Evolutionary conservation across 352 stramenopile genomes (phyloP).

Genomic region (Pythium oligandrum): DNA sequence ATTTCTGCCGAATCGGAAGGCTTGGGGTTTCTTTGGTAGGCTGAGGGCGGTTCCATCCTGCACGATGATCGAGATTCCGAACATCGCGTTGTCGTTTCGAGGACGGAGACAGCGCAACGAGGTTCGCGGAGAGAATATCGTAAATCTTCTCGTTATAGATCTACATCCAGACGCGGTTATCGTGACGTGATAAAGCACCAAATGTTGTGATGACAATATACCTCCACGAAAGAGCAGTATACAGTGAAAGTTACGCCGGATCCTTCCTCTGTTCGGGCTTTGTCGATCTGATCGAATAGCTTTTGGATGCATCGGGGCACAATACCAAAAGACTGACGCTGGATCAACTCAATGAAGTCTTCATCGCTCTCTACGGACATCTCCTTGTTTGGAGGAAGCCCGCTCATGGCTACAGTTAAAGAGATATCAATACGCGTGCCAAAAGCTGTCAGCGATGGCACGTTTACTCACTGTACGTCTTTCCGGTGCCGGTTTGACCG

Average conservation of each 20-base stretch:
- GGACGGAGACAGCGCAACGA: background rate
- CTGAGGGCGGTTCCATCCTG: conserved; percentile 49
- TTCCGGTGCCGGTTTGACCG: conserved; percentile 63
- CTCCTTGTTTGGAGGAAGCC: conserved; percentile 18
- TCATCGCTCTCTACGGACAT: conserved; percentile 7
- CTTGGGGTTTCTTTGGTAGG: conserved; percentile 40
- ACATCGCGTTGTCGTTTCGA: background rate
- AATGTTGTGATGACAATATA: conserved; percentile 8
- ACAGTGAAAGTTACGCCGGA: conserved; percentile 30
- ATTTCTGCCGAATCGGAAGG: conserved; percentile 58
- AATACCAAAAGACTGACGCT: conserved; percentile 35
- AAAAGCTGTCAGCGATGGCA: background rate
- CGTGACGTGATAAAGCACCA: background rate
- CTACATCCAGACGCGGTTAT: conserved; percentile 15
- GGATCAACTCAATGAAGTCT: conserved; percentile 5
- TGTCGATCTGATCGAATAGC: conserved; percentile 43
- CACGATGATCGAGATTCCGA: conserved; percentile 14
- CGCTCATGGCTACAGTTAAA: conserved; percentile 48
- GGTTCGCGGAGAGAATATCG: conserved; percentile 45
- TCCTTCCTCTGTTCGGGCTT: conserved; percentile 11
- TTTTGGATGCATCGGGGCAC: conserved; percentile 52
- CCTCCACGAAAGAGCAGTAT: conserved; percentile 70
- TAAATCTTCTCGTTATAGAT: conserved; percentile 83
- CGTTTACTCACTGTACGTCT: conserved; percentile 49
- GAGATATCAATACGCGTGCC: too few species aligned